Base-by-base conservation (phyloP, 768 basidiomycete species). In the Boletus pseudopeckii region DNA sequence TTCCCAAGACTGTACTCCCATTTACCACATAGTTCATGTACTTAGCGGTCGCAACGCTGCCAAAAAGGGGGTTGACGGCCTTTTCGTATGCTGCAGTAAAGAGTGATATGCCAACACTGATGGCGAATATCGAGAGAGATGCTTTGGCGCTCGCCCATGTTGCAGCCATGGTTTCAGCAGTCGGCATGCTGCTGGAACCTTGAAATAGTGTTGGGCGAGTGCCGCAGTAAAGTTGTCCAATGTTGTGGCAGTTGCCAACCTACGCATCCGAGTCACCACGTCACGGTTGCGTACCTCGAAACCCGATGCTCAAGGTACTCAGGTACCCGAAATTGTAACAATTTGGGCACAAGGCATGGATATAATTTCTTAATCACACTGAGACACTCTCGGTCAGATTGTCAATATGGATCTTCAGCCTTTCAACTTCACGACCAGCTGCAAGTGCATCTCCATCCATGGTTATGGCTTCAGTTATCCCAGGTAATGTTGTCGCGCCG, bases 401-500 rank as follows among this genome's bases (percentile, higher is more conserved):
- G 45, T 81, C 73, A 7, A 93, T 70, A 54, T 84, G 71, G 14
- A 58, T 64, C 48, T 73, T 72, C 59, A 92, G 70, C 50, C 88
- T 79, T 34, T 73, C 71, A n/a, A 77, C 81, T 71, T 94, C 91
- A 53, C 77, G 70, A 53, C 77, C 56, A n/a, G 86, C 86, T 50
- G 83, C 69, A 1, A 79, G 80, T 5, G 73, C 70, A 62, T 91
- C 85, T 60, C 79, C 74, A 50, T 93, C 89, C 41, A 86, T 75
- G 17, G 80, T 80, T 41, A 95, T 79, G 0, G 92, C 81, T 67
- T 95, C 92, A 0, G 87, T 86, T 32, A 95, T 71, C 14, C 79
- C 90, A 3, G 93, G 92, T 47, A 94, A 75, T 0, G 90, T 90
- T 3, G 92, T 94, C 3, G 92, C 89, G 10, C 91, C 92, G 62